Percentiles rank a stretch among this genome's conserved stretches.
Conservation (phyloP, 2,329 filamentous ascomycete genomes). For the Gyromitra esculenta region DNA sequence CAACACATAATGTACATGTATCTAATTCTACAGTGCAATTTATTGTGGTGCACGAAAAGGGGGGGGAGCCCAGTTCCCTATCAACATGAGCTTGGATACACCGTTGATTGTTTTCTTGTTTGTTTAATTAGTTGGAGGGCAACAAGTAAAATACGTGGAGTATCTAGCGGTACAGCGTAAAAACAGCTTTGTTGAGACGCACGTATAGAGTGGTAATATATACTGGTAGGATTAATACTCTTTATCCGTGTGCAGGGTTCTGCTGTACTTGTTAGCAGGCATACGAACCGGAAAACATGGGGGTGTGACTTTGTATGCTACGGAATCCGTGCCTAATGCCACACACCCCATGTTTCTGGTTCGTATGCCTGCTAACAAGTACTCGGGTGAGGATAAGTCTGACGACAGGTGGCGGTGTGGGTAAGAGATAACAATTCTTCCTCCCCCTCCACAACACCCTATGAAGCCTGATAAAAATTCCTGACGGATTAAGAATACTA, state of each 20-base stretch:
- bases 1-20: conserved; percentile 41
- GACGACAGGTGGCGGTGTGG: no score
- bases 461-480: no score
- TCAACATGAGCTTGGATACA: neutral
- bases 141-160: no score
- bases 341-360: no score
- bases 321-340: no score
- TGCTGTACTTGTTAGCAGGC: neutral
- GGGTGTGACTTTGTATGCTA: no score
- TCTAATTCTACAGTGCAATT: conserved; percentile 12
- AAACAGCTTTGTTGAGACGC: neutral
- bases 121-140: neutral
- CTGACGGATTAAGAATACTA: no score
- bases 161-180: neutral
- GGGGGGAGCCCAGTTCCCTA: neutral
- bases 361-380: no score
- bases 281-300: no score
- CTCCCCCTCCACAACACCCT: no score
- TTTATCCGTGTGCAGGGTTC: neutral
- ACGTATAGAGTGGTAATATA: neutral
- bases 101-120: neutral
- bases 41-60: neutral
- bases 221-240: neutral
- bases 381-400: no score
- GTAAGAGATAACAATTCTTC: no score